These are phyloP conservation scores for Nemophila menziesii DNA, from an alignment of 257 asterid species.

Conservation along the genomic window DNA sequence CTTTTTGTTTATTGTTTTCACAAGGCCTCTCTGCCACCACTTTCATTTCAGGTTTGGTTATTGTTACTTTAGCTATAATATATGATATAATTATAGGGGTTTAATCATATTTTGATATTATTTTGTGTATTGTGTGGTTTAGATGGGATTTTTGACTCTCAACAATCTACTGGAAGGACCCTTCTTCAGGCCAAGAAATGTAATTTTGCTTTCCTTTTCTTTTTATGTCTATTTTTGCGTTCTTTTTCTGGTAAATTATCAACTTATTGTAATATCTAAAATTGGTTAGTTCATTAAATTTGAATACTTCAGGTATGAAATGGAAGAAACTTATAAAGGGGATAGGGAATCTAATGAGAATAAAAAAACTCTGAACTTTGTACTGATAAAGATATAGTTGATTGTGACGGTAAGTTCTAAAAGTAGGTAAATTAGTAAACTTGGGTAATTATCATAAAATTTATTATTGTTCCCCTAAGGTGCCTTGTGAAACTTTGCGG, in stretches of 20 bases:
- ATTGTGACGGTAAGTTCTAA: too few relatives aligned
- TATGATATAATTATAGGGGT: not conserved
- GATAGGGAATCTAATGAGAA: too few relatives aligned
- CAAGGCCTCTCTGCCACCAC: conserved; percentile 36
- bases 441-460: not conserved
- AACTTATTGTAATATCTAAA: too few relatives aligned
- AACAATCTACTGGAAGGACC: conserved; percentile 40
- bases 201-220: conserved; percentile 19
- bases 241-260: not conserved
- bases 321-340: too few relatives aligned
- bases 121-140: conserved; percentile 15
- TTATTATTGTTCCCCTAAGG: conserved; percentile 24
- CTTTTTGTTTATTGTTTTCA: conserved; percentile 23
- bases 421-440: too few relatives aligned
- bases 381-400: too few relatives aligned
- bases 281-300: too few relatives aligned
- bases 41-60: conserved; percentile 38
- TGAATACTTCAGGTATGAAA: too few relatives aligned
- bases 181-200: conserved; percentile 63
- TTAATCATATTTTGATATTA: too few relatives aligned
- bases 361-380: too few relatives aligned
- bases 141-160: conserved; percentile 42
- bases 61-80: not conserved
- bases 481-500: too few relatives aligned
- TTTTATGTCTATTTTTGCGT: not conserved